Evolutionary conservation across 441 rosid species (phyloP), one percentile per base, ranked within the genome.

Genomic region (Biscutella laevigata): DNA sequence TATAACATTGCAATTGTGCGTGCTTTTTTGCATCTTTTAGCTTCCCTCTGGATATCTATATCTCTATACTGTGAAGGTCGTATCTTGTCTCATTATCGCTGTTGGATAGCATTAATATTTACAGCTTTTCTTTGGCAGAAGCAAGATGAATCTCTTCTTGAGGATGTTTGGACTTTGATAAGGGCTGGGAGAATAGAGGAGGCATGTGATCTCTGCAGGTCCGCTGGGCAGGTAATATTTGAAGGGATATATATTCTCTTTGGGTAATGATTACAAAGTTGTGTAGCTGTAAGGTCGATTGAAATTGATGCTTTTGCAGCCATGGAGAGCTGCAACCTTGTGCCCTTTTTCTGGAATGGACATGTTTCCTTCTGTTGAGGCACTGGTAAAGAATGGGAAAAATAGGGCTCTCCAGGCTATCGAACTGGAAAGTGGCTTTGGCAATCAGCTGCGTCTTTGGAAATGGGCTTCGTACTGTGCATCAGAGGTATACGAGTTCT

Each of bases 281-380:
- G 15, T 34, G 1, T 33, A 41, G 36, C 30, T 32, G 27, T 49
- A 49, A 19, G 27, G 22, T 53, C 22, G 4, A 13, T 25, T 53
- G 16, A 4, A 35, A 47, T 40, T 28, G 62, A 43, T 59, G 33
- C 41, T 61, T 35, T 60, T 60, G 60, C 72, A 94, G 99, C 83
- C 97, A n/a, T 94, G 96, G 99, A 83, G 95, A 74, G 94, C 97
- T 51, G 96, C 96, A 64, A 82, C 84, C 48, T 74, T 94, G 52
- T 74, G 77, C 64, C 88, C 99, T 12, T 86, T 92, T 75, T 92
- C 90, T 59, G 99, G 96, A 58, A 59, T 77, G 73, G 84, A 84
- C 53, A 64, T 88, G 55, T 73, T 74, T 80, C 97, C 97, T 64
- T 88, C 99, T 51, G 66, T 77, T 45, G 97, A 86, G 69, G 88